These are phyloP conservation scores for Chlamydomonas reinhardtii DNA, from an alignment of 163 green algal genomes.

Conservation along the genomic window DNA sequence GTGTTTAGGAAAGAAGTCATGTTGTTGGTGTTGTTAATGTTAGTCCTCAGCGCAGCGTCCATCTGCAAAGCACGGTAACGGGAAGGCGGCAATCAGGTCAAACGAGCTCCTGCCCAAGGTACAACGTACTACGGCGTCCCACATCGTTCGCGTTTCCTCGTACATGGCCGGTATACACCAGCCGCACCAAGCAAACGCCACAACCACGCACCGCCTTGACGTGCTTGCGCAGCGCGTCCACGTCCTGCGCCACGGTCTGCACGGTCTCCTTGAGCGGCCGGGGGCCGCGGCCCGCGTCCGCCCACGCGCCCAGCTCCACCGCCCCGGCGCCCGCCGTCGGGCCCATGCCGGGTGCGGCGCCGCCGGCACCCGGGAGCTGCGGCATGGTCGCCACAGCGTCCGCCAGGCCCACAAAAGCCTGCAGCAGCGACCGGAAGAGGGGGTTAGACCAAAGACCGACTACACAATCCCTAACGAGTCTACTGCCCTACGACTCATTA, in stretches of 20 bases:
- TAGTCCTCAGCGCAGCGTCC: slow-evolving; percentile 21
- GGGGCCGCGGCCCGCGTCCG: slow-evolving; percentile 18
- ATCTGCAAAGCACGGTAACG: slow-evolving; percentile 16
- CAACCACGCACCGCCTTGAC: slow-evolving; percentile 22
- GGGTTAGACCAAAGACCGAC: too few relatives aligned
- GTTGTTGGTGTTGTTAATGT: slow-evolving; percentile 45
- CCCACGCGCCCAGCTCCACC: slow-evolving; percentile 21
- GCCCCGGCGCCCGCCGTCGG: background rate
- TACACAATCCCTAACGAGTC: too few relatives aligned
- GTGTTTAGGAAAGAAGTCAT: slow-evolving; percentile 31
- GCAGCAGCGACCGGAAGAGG: background rate
- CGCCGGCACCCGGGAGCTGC: background rate
- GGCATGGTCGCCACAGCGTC: background rate
- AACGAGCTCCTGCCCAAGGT: too few relatives aligned
- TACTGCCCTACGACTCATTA: too few relatives aligned
- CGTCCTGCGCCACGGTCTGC: slow-evolving; percentile 4
- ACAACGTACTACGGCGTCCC: too few relatives aligned
- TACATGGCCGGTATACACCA: too few relatives aligned
- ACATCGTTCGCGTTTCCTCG: too few relatives aligned
- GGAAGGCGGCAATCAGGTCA: background rate
- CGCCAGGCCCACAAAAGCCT: slow-evolving; percentile 27
- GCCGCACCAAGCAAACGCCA: background rate
- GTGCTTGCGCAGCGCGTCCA: slow-evolving; percentile 40
- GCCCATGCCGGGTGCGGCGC: background rate
- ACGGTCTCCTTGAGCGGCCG: slow-evolving; percentile 30